Evolutionary conservation across 2,329 filamentous ascomycete species (phyloP), one percentile per base, ranked within the genome.

Genomic region (Dryadomyces quercivorus): DNA sequence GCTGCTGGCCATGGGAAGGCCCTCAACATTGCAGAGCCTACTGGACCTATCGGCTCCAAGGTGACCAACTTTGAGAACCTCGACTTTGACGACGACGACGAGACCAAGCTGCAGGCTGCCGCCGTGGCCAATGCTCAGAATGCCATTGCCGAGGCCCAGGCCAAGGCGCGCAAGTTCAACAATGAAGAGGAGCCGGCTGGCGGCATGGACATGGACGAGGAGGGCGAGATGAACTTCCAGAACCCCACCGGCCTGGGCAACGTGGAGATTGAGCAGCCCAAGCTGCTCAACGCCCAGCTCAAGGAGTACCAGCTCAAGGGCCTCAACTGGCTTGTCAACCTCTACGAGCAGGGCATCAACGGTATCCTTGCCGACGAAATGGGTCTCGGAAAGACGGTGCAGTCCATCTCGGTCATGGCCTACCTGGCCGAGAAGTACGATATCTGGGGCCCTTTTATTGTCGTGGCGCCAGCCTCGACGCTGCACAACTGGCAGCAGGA

Each of bases 401-500:
- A 98, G 72, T 97, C 92, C 21, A 98, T 98, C 59, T 97, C 93
- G 0, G 92, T 98, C 66, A 97, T 98, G 93, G 91, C 91, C 1
- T 97, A 98, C 66, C 83, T 98, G 36, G 93, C 93, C 2, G 92
- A 98, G 72, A 86, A 91, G 63, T 90, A 98, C 75, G 91, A 95
- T 65, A 95, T 97, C 62, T 97, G 92, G 93, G 93, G 93, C 8
- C 93, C 93, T 0, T 97, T 96, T 74, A 72, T 98, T 50, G 93
- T 98, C 60, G 94, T 98, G 59, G 93, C 93, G 0, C 93, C 93
- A 0, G 90, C 93, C 0, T 96, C 91, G 0, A 98, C 93, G 1
- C 75, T 98, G 56, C 92, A 98, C 82, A 98, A 98, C 67, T 98
- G 93, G 93, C 91, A 98, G 69, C 93, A 98, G 68, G 93, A 98